Base-by-base conservation (phyloP, 345 rosid genomes). In the Moringa oleifera region DNA sequence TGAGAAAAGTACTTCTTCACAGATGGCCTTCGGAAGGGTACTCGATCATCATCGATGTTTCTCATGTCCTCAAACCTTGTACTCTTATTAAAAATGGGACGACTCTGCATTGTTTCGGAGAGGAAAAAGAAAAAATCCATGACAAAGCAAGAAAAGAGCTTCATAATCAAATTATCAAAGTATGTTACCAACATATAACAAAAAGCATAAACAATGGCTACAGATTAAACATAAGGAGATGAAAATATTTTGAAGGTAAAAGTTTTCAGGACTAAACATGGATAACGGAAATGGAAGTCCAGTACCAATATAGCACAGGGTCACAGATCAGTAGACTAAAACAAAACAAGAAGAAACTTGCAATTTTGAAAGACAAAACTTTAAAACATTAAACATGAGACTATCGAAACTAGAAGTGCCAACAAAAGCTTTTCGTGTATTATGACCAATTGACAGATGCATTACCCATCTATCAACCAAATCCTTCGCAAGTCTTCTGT, bases 391-490 rank as follows among this genome's bases (percentile, higher is more conserved):
- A 41, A 41, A 9, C 47, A 41, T 1, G 17, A 41, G 12, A 33
- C 47, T 41, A 41, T 41, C 9, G 6, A 33, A 7, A 41, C 17
- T 41, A 41, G 1, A 41, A 41, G 2, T 41, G 47, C 47, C 47
- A 1, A 50, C 31, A 12, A 37, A 21, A 13, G 12, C 20, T 15
- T n/a, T 4, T 20, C 0, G 15, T 25, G 54, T 33, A 21, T 8
- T 1, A 10, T 5, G 11, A 2, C 11, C 6, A 55, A 16, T 25
- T 7, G 18, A 55, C 31, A 13, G 41, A 46, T 15, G 52, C 53
- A 63, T 70, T 90, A 94, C 99, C 97, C 97, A 94, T 88, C 88
- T 90, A 66, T 94, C 97, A 66, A 94, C 99, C 83, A 94, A 80
- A 66, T 94, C 99, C 80, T 90, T 94, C 25, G 99, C 97, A 53